Evolutionary conservation across 2,329 filamentous ascomycete species (phyloP).

Genomic region (Microsporum ferrugineum): DNA sequence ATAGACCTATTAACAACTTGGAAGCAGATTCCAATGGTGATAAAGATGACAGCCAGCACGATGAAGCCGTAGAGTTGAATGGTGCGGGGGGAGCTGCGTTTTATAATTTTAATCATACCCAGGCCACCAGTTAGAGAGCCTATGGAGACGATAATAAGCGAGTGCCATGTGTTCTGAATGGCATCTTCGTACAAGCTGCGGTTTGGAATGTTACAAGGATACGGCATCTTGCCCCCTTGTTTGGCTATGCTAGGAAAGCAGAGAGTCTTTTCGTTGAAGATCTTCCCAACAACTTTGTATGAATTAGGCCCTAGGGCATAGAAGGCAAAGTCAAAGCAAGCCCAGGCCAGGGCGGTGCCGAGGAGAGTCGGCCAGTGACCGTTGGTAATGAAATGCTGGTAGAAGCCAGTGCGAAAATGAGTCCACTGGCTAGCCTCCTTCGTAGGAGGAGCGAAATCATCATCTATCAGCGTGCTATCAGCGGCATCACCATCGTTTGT

Average conservation of each 20-base stretch:
- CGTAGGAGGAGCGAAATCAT: not conserved
- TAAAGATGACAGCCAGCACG: conserved; percentile 1
- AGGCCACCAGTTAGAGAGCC: conserved; percentile 13
- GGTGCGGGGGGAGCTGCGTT: conserved; percentile 10
- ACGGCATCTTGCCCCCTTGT: not conserved
- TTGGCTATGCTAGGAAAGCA: not conserved
- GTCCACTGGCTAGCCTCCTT: conserved; percentile 7
- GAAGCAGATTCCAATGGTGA: conserved; percentile 4
- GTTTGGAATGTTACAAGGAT: not conserved
- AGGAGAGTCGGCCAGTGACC: conserved; percentile 13
- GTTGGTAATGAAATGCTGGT: conserved; percentile 12
- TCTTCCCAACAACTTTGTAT: conserved; percentile 11
- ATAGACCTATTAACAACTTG: not conserved
- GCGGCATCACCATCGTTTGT: not conserved
- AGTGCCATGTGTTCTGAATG: conserved; percentile 12
- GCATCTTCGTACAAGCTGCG: conserved; percentile 11
- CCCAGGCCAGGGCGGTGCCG: conserved; percentile 14
- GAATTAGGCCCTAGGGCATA: conserved; percentile 15
- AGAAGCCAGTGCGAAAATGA: conserved; percentile 10
- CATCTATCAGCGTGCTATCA: not conserved
- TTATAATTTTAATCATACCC: conserved; percentile 14
- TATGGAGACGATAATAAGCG: conserved; percentile 14
- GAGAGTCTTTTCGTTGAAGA: conserved; percentile 11
- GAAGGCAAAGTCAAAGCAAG: conserved; percentile 16
- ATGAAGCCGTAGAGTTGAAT: conserved; percentile 7